Percentiles rank a stretch among this genome's conserved stretches.
Conservation (phyloP, 352 stramenopile species). For the Globisporangium perplexum region DNA sequence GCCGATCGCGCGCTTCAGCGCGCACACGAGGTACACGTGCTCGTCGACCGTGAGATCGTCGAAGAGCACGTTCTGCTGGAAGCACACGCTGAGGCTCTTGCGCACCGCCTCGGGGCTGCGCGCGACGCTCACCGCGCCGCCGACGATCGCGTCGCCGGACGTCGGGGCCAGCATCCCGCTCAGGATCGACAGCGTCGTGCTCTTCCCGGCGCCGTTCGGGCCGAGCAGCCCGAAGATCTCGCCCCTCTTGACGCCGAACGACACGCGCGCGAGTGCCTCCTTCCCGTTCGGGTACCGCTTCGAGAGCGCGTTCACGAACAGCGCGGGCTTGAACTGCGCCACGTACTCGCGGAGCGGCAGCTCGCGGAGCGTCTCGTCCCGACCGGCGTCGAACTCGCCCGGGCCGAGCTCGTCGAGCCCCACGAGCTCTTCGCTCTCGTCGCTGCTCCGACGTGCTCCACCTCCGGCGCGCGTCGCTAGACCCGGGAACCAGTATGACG, state of each 20-base stretch:
- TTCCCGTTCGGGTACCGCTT: slow-evolving; percentile 78
- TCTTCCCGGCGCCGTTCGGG: slow-evolving; percentile 94
- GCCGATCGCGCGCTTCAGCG: slow-evolving; percentile 54
- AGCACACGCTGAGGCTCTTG: slow-evolving; percentile 76
- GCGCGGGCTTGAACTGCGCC: slow-evolving; percentile 40
- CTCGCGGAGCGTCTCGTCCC: slow-evolving; percentile 66
- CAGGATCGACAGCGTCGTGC: slow-evolving; percentile 95
- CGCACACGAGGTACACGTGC: slow-evolving; percentile 60
- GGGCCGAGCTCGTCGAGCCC: slow-evolving; percentile 2
- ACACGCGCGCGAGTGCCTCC: slow-evolving; percentile 76
- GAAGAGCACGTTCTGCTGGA: slow-evolving; percentile 82
- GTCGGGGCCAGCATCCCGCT: slow-evolving; percentile 89
- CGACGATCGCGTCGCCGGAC: slow-evolving; percentile 55
- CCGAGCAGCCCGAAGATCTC: slow-evolving; percentile 92
- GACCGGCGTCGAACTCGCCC: slow-evolving; percentile 12
- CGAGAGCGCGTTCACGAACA: slow-evolving; percentile 50
- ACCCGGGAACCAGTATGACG: slow-evolving; percentile 73
- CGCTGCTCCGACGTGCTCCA: too few species aligned
- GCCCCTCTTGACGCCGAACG: slow-evolving; percentile 85
- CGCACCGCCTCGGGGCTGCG: slow-evolving; percentile 42
- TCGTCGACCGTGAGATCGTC: slow-evolving; percentile 74
- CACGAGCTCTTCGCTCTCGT: slow-evolving; percentile 13
- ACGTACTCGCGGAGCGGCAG: slow-evolving; percentile 51
- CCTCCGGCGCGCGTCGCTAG: too few species aligned
- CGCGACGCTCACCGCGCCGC: slow-evolving; percentile 41